Evolutionary conservation across 768 basidiomycete species (phyloP).

Genomic region (Lactifluus subvellereus): DNA sequence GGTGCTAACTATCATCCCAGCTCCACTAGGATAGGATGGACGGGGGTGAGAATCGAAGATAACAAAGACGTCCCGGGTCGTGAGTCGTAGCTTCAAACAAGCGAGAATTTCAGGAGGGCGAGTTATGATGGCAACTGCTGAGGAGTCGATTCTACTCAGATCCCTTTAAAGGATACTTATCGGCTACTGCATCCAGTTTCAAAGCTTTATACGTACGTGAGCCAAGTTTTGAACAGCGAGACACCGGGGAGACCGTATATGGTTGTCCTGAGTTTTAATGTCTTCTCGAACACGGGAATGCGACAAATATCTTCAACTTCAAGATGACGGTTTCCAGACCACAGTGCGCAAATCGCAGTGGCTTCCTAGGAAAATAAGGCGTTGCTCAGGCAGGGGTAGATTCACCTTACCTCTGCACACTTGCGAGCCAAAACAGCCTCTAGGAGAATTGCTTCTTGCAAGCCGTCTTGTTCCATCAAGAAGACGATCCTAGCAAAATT

Average conservation of each 20-base stretch:
- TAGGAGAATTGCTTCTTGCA: slow-evolving; percentile 31
- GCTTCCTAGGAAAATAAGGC: slow-evolving; percentile 39
- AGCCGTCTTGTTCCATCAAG: slow-evolving; percentile 32
- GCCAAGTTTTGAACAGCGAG: slow-evolving; percentile 35
- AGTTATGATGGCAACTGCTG: slow-evolving; percentile 50
- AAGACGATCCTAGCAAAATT: slow-evolving; percentile 55
- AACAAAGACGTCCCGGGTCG: slow-evolving; percentile 38
- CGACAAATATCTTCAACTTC: slow-evolving; percentile 49
- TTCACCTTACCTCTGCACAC: slow-evolving; percentile 34
- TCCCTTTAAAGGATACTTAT: slow-evolving; percentile 23
- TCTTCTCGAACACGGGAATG: slow-evolving; percentile 44
- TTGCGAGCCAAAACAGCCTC: slow-evolving; percentile 32
- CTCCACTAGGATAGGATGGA: slow-evolving; percentile 48
- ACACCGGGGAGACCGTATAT: slow-evolving; percentile 37
- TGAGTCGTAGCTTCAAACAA: slow-evolving; percentile 37
- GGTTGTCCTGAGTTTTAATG: slow-evolving; percentile 34
- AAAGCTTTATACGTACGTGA: slow-evolving; percentile 26
- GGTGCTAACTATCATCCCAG: slow-evolving; percentile 50
- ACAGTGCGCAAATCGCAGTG: slow-evolving; percentile 48
- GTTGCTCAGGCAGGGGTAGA: background rate
- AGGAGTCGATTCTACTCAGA: slow-evolving; percentile 25
- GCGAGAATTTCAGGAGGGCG: slow-evolving; percentile 66
- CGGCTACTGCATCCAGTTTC: background rate
- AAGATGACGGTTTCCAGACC: slow-evolving; percentile 49
- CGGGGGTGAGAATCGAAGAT: slow-evolving; percentile 68